Evolutionary conservation across 2,329 filamentous ascomycete species (phyloP).

Genomic region (Aspergillus costaricaensis): DNA sequence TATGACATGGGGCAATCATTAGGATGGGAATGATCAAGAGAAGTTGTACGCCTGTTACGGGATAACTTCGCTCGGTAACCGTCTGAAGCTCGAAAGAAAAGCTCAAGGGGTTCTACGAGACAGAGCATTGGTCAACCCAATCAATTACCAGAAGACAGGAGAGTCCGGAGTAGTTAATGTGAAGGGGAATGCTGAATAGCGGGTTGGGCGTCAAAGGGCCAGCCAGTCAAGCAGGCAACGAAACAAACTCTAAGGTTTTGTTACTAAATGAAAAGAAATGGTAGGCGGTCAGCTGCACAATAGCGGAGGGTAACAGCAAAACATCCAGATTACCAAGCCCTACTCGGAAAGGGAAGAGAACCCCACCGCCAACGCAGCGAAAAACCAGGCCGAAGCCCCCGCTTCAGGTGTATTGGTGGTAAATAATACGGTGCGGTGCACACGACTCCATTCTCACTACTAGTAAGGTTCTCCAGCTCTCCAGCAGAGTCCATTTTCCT

Average conservation of each 20-base stretch:
- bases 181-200: too few relatives aligned
- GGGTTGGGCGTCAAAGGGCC: neutral
- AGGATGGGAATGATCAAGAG: neutral
- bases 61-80: neutral
- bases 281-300: constrained; percentile 10
- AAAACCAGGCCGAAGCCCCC: constrained; percentile 22
- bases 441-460: constrained; percentile 28
- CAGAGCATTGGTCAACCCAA: neutral
- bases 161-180: too few relatives aligned
- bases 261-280: neutral
- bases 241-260: too few relatives aligned
- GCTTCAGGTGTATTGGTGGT: constrained; percentile 24
- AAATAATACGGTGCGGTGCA: constrained; percentile 24
- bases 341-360: constrained; percentile 11
- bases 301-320: constrained; percentile 13
- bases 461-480: constrained; percentile 19
- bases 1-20: neutral
- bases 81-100: too few relatives aligned
- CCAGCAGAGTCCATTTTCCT: constrained; percentile 20
- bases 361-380: neutral
- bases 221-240: neutral
- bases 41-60: neutral
- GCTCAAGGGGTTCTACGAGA: too few relatives aligned
- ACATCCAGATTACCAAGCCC: constrained; percentile 18
- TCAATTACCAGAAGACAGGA: neutral